Conservation (phyloP, 1,284 basidiomycete species). For the Meira nashicola region DNA sequence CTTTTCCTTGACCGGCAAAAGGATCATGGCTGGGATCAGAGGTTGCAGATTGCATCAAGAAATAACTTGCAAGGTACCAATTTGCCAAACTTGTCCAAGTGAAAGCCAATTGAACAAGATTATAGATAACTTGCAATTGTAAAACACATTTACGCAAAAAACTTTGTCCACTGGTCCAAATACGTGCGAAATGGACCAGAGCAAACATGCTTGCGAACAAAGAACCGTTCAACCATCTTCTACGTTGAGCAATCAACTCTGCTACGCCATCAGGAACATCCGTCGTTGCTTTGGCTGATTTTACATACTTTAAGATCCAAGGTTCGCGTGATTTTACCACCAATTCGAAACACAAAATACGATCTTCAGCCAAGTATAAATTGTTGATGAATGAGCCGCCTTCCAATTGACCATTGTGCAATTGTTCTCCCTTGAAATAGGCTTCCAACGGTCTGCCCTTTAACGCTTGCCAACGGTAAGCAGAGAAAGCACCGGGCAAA, state of each 20-base stretch:
- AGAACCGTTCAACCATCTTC: constrained; percentile 75
- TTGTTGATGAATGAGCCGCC: constrained; percentile 65
- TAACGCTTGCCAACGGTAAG: constrained; percentile 74
- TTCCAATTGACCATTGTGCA: constrained; percentile 41
- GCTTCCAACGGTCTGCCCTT: constrained; percentile 67
- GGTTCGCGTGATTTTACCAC: constrained; percentile 78
- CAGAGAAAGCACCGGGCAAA: constrained; percentile 78
- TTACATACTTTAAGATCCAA: constrained; percentile 90
- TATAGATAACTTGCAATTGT: constrained; percentile 61
- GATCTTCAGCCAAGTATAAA: constrained; percentile 90
- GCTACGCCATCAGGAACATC: constrained; percentile 77
- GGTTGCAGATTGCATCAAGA: constrained; percentile 59
- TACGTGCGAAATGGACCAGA: constrained; percentile 73
- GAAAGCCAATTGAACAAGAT: constrained; percentile 59
- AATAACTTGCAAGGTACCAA: constrained; percentile 76
- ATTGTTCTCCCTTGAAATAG: constrained; percentile 79
- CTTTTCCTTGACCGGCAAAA: constrained; percentile 67
- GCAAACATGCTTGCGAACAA: constrained; percentile 81
- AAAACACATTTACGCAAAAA: constrained; percentile 76
- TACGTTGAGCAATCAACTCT: constrained; percentile 75
- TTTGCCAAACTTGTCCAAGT: constrained; percentile 78
- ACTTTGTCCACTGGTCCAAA: constrained; percentile 84
- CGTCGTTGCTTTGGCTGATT: constrained; percentile 83
- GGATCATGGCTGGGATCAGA: constrained; percentile 61
- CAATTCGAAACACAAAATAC: constrained; percentile 82